A percentile compares a stretch with the other conserved stretches of the same genome.
Evolutionary conservation across 331 rosid species (phyloP).

Genomic region (Prunus yedoensis): DNA sequence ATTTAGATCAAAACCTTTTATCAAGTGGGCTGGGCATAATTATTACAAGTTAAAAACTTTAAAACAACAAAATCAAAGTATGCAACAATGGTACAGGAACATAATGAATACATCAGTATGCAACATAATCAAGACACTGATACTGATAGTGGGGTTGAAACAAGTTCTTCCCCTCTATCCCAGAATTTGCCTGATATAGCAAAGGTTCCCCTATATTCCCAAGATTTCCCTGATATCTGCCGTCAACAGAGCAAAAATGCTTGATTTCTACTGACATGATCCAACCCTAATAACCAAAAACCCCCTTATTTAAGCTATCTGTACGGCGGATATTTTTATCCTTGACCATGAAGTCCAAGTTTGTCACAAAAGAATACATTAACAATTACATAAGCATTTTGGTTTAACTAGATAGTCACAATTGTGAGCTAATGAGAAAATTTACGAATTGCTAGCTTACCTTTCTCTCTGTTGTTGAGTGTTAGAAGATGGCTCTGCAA

Average conservation of each 20-base stretch:
- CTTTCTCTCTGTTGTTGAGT: constrained; percentile 93
- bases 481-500: constrained; percentile 92
- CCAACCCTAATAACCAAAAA: no score
- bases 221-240: no score
- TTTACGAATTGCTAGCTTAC: constrained; percentile 33
- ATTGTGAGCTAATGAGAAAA: constrained; percentile 7
- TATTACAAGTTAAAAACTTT: not conserved
- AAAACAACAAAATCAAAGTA: not conserved
- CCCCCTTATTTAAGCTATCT: no score
- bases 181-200: no score
- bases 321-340: no score
- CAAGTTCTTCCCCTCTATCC: not conserved
- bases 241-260: no score
- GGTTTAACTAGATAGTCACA: not conserved
- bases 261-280: no score
- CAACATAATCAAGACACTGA: not conserved
- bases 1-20: not conserved
- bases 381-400: not conserved
- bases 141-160: no score
- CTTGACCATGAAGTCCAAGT: not conserved
- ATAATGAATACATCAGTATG: not conserved
- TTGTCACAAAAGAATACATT: not conserved
- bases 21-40: not conserved
- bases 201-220: no score
- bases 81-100: not conserved